phyloP scores from a whole-genome alignment of 495 filamentous ascomycete species.

The Hyaloscypha bicolor region DNA sequence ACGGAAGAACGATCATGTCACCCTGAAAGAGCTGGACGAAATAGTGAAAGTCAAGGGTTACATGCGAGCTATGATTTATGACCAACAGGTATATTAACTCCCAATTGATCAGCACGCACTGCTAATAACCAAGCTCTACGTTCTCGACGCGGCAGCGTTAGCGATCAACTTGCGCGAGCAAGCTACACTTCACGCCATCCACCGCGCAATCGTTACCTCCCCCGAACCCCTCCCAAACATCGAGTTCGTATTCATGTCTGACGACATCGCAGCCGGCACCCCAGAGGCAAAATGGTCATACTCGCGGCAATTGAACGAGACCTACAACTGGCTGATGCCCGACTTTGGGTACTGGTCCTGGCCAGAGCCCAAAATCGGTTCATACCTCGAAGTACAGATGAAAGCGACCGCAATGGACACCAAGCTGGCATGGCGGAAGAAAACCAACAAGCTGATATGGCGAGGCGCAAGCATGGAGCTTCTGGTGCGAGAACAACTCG shows the following conservation, averaged over 20 bases:
- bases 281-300: slow-evolving; percentile 48
- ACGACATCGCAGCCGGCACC: slow-evolving; percentile 46
- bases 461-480: slow-evolving; percentile 43
- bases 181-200: slow-evolving; percentile 22
- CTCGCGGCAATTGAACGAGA: slow-evolving; percentile 44
- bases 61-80: slow-evolving; percentile 44
- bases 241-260: slow-evolving; percentile 62
- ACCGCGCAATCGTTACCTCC: slow-evolving; percentile 47
- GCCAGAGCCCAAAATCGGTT: slow-evolving; percentile 47
- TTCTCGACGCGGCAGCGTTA: not conserved
- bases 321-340: slow-evolving; percentile 64
- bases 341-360: slow-evolving; percentile 70
- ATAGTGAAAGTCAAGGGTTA: slow-evolving; percentile 39
- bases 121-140: slow-evolving; percentile 12
- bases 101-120: not conserved
- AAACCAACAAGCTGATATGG: slow-evolving; percentile 56
- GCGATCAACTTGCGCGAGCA: not conserved
- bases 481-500: slow-evolving; percentile 36
- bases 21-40: slow-evolving; percentile 40
- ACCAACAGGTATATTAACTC: slow-evolving; percentile 39
- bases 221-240: slow-evolving; percentile 54
- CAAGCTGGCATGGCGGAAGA: slow-evolving; percentile 48
- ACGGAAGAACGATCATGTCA: slow-evolving; percentile 31
- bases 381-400: slow-evolving; percentile 49
- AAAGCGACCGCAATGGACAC: slow-evolving; percentile 45